A percentile compares a stretch with the other conserved stretches of the same genome.
Conservation (phyloP, 345 rosid genomes). For the Capsella bursapastoris region DNA sequence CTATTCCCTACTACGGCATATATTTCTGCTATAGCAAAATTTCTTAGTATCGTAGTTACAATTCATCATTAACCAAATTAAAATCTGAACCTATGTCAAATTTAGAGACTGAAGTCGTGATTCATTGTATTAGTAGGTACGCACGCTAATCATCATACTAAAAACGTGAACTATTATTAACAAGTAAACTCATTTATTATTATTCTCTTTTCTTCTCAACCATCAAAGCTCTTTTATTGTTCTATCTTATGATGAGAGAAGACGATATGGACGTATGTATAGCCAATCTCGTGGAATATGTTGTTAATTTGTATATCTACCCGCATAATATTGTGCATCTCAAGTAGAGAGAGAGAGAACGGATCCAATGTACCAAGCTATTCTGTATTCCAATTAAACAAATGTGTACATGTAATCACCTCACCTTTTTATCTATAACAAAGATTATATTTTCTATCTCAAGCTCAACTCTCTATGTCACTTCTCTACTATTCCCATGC, state of each 20-base stretch:
- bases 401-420: not conserved
- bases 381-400: conserved; percentile 3
- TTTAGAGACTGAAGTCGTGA: not conserved
- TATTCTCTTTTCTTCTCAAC: not conserved
- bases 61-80: not conserved
- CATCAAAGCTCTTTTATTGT: not conserved
- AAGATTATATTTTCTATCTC: conserved; percentile 13
- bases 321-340: not conserved
- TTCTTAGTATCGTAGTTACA: too few species aligned
- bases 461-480: conserved; percentile 1
- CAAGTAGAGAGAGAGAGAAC: not conserved
- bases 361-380: conserved; percentile 31
- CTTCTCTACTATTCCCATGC: conserved; percentile 20
- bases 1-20: too few species aligned
- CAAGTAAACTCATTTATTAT: not conserved
- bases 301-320: not conserved
- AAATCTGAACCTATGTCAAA: not conserved
- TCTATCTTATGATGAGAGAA: not conserved
- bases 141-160: not conserved
- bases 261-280: conserved; percentile 20
- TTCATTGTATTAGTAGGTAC: not conserved
- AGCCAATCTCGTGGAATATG: conserved; percentile 6
- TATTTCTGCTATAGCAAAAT: too few species aligned
- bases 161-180: conserved; percentile 16
- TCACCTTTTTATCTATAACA: conserved; percentile 1